Evolutionary conservation across 192 early-diverging fungal genomes (phyloP).

Genomic region (Linnemannia exigua): DNA sequence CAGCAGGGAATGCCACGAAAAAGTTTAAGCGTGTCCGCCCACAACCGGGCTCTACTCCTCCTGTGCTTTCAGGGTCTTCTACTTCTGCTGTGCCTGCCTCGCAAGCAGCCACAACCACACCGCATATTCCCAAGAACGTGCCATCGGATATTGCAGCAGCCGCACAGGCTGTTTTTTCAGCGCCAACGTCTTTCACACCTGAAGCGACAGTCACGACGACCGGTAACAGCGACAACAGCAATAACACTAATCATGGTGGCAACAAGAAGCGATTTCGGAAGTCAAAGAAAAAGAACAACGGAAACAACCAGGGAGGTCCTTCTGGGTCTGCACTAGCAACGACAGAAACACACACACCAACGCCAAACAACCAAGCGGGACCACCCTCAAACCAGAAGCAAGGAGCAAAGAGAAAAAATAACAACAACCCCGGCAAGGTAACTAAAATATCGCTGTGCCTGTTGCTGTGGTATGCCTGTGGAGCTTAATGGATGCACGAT

Average conservation of each 20-base stretch:
- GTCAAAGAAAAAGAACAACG: neutral
- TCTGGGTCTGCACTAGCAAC: neutral
- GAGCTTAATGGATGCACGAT: too few species aligned
- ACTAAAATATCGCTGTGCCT: too few species aligned
- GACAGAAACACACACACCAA: neutral
- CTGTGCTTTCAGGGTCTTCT: neutral
- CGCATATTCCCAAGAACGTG: neutral
- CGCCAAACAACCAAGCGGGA: neutral
- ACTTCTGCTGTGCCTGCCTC: neutral
- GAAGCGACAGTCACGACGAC: neutral
- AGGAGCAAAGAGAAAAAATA: neutral
- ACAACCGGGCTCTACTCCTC: constrained; percentile 3
- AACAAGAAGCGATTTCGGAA: neutral
- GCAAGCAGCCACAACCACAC: neutral
- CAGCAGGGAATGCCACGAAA: constrained; percentile 13
- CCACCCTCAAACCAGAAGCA: neutral
- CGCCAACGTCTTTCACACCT: neutral
- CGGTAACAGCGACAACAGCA: neutral
- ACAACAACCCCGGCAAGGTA: neutral
- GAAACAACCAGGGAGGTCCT: neutral
- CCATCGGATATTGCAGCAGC: constrained; percentile 19
- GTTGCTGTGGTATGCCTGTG: too few species aligned
- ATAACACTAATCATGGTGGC: neutral
- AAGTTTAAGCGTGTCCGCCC: constrained; percentile 41
- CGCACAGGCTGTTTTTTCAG: neutral